phyloP scores from a whole-genome alignment of 1,139 yeast species.

The Spencermartinsiella ligniputridi region DNA sequence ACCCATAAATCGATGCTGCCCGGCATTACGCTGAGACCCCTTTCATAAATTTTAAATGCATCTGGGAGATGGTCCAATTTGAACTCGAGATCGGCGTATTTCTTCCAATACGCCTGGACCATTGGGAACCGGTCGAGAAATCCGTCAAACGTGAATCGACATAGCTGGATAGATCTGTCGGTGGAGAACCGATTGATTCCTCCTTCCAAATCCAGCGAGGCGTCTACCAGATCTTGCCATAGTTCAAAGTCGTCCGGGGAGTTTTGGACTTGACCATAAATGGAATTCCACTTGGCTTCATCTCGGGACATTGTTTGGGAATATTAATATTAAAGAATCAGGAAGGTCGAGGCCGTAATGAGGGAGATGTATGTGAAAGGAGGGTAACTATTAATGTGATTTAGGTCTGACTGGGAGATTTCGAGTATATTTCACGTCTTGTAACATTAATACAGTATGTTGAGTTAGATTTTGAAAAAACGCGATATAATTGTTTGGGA shows the following conservation, averaged over 20 bases:
- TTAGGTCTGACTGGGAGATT: no score
- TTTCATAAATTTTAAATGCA: constrained; percentile 49
- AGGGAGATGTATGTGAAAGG: no score
- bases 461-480: no score
- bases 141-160: constrained; percentile 50
- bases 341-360: no score
- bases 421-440: no score
- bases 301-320: neutral
- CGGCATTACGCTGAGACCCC: constrained; percentile 50
- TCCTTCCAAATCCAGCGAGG: constrained; percentile 34
- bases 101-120: constrained; percentile 74
- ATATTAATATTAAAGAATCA: no score
- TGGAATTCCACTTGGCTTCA: constrained; percentile 19
- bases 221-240: constrained; percentile 48
- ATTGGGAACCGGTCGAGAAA: constrained; percentile 63
- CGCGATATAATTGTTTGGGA: no score
- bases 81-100: constrained; percentile 66
- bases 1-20: constrained; percentile 65
- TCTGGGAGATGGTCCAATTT: constrained; percentile 50
- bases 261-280: constrained; percentile 25
- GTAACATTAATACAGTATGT: no score
- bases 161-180: constrained; percentile 37
- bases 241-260: constrained; percentile 41
- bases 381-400: no score
- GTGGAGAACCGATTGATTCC: constrained; percentile 47